phyloP scores from a whole-genome alignment of 108 stramenopile genomes.

The Nitzschia inconspicua region DNA sequence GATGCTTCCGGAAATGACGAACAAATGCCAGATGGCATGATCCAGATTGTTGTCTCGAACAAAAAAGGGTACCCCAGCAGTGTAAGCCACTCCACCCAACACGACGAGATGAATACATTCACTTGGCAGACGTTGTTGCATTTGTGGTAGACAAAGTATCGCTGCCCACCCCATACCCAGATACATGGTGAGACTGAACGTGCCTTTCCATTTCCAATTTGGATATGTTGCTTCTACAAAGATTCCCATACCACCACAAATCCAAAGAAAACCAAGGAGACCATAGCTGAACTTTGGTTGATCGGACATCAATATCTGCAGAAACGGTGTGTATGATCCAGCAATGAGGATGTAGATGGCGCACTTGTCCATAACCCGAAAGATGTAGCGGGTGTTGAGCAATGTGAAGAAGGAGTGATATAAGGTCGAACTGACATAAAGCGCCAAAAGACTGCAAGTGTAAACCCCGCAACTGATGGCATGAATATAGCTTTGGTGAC shows the following conservation, averaged over 20 bases:
- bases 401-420: constrained; percentile 90
- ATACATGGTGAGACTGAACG: constrained; percentile 75
- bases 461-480: constrained; percentile 69
- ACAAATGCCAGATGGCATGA: constrained; percentile 83
- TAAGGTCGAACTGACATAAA: constrained; percentile 84
- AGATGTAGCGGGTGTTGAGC: constrained; percentile 49
- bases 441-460: constrained; percentile 65
- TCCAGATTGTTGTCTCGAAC: constrained; percentile 82
- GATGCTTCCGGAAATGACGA: constrained; percentile 73
- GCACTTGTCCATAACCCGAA: constrained; percentile 85
- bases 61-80: constrained; percentile 84
- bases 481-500: constrained; percentile 29
- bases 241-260: constrained; percentile 66
- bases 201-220: constrained; percentile 49
- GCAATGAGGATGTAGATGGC: constrained; percentile 97
- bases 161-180: constrained; percentile 85
- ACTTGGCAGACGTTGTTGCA: constrained; percentile 39
- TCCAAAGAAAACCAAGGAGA: constrained; percentile 83
- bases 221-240: constrained; percentile 55
- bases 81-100: constrained; percentile 81
- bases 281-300: constrained; percentile 46
- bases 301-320: constrained; percentile 74
- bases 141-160: constrained; percentile 55
- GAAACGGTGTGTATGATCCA: constrained; percentile 94
- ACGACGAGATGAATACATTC: constrained; percentile 46